A percentile compares a stretch with the other conserved stretches of the same genome.
These are phyloP conservation scores for Paramyrothecium roridum DNA, from an alignment of 2,329 filamentous ascomycete species.

Conservation along the genomic window DNA sequence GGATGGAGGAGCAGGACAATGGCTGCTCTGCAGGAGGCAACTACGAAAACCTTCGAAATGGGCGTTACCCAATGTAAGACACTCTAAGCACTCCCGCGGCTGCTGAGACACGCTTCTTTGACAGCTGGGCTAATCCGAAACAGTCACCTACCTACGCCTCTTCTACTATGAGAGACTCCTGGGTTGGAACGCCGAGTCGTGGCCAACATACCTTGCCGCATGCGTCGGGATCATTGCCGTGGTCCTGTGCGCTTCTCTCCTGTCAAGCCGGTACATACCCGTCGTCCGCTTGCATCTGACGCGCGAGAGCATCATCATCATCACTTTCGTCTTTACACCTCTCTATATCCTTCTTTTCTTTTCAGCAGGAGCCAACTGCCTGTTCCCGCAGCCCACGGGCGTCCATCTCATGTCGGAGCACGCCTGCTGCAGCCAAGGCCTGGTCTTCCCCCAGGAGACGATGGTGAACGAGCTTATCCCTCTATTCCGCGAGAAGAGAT, in stretches of 20 bases:
- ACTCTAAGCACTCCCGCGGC: not conserved
- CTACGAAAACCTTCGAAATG: not conserved
- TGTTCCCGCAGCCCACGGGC: slow-evolving; percentile 2
- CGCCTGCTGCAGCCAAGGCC: slow-evolving; percentile 8
- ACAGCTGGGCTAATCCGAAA: not conserved
- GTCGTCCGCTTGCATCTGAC: not conserved
- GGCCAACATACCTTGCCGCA: slow-evolving; percentile 3
- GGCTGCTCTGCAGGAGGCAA: slow-evolving; percentile 1
- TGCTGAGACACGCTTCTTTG: not conserved
- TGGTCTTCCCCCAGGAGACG: slow-evolving; percentile 2
- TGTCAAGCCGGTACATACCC: not conserved
- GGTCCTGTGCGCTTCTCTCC: not conserved
- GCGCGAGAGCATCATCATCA: not conserved
- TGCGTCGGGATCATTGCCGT: not conserved
- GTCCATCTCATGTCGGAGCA: slow-evolving; percentile 6
- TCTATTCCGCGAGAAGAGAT: slow-evolving; percentile 1
- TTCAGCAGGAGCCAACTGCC: slow-evolving; percentile 5
- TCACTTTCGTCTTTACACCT: slow-evolving; percentile 1
- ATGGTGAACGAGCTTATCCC: slow-evolving; percentile 2
- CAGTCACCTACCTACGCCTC: slow-evolving; percentile 8
- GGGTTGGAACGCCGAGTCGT: slow-evolving; percentile 7
- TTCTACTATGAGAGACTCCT: slow-evolving; percentile 7
- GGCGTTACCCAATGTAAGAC: slow-evolving; percentile 1
- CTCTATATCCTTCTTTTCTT: slow-evolving; percentile 7
- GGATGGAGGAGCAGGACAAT: slow-evolving; percentile 5